Evolutionary conservation across 108 stramenopile genomes (phyloP).

Genomic region (Cyclostephanos tholiformis): DNA sequence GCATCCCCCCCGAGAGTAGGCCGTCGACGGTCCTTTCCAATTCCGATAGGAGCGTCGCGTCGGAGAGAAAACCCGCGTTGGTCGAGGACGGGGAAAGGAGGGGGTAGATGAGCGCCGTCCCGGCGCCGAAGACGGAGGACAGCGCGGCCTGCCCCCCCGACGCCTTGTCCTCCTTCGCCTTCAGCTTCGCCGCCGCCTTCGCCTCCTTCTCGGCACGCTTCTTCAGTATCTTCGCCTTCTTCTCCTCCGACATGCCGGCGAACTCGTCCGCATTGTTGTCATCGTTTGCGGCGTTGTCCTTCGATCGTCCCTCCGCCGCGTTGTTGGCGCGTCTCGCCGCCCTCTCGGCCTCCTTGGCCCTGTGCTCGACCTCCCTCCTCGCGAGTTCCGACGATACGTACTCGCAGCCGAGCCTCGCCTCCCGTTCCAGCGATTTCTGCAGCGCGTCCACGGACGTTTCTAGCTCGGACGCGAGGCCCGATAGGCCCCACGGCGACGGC

Average conservation of each 20-base stretch:
- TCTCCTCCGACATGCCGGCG: slow-evolving; percentile 61
- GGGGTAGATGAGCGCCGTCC: slow-evolving; percentile 47
- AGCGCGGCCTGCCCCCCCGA: slow-evolving; percentile 53
- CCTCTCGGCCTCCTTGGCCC: slow-evolving; percentile 56
- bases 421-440: slow-evolving; percentile 29
- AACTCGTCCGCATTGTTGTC: no score
- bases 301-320: slow-evolving; percentile 1
- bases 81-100: slow-evolving; percentile 16
- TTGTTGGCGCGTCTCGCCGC: slow-evolving; percentile 47
- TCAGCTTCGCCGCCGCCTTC: slow-evolving; percentile 75
- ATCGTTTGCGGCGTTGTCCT: background rate
- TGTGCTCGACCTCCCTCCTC: slow-evolving; percentile 48
- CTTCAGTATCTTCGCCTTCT: slow-evolving; percentile 73
- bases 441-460: slow-evolving; percentile 22
- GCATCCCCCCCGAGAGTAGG: slow-evolving; percentile 56
- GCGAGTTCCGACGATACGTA: slow-evolving; percentile 34
- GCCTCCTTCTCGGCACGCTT: slow-evolving; percentile 85
- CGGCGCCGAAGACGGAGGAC: slow-evolving; percentile 60
- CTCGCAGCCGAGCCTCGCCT: slow-evolving; percentile 30
- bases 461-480: slow-evolving; percentile 20
- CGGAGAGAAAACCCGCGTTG: slow-evolving; percentile 5
- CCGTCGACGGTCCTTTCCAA: slow-evolving; percentile 39
- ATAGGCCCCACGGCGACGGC: slow-evolving; percentile 4
- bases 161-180: slow-evolving; percentile 70
- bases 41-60: slow-evolving; percentile 27